Percentiles rank a stretch among this genome's conserved stretches.
These are phyloP conservation scores for Hansenula anomala DNA, from an alignment of 1,139 yeast genomes.

Conservation along the genomic window DNA sequence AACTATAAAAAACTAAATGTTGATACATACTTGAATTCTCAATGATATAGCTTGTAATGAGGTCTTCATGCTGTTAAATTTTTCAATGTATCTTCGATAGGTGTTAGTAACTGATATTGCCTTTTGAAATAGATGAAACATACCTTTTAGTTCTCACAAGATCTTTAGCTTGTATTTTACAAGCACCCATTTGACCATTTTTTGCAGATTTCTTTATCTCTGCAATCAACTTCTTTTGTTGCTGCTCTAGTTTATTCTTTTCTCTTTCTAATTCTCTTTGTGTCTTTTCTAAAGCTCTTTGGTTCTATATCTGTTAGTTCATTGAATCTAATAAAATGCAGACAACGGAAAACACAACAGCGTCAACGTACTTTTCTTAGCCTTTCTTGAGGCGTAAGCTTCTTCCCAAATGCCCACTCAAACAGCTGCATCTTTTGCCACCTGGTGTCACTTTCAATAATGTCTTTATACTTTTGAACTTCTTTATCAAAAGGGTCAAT, in stretches of 20 bases:
- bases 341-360: no score
- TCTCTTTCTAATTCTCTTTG: conserved; percentile 91
- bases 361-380: conserved; percentile 66
- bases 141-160: conserved; percentile 71
- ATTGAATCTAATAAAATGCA: no score
- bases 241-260: conserved; percentile 76
- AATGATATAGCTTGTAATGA: conserved; percentile 92
- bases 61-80: conserved; percentile 91
- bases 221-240: conserved; percentile 78
- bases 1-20: neutral
- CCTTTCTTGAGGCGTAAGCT: conserved; percentile 90
- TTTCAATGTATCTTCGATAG: conserved; percentile 67
- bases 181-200: conserved; percentile 81
- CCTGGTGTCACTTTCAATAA: no score
- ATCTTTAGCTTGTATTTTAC: conserved; percentile 94
- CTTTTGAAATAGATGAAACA: no score
- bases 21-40: conserved; percentile 52
- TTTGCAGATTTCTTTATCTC: conserved; percentile 93
- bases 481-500: neutral
- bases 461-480: no score
- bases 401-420: conserved; percentile 96
- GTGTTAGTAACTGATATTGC: no score
- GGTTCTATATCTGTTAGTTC: conserved; percentile 64
- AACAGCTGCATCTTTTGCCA: conserved; percentile 63
- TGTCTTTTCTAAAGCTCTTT: conserved; percentile 88